A percentile compares a stretch with the other conserved stretches of the same genome.
phyloP scores from a whole-genome alignment of 2,329 filamentous ascomycete genomes.

The Fusarium compactum region DNA sequence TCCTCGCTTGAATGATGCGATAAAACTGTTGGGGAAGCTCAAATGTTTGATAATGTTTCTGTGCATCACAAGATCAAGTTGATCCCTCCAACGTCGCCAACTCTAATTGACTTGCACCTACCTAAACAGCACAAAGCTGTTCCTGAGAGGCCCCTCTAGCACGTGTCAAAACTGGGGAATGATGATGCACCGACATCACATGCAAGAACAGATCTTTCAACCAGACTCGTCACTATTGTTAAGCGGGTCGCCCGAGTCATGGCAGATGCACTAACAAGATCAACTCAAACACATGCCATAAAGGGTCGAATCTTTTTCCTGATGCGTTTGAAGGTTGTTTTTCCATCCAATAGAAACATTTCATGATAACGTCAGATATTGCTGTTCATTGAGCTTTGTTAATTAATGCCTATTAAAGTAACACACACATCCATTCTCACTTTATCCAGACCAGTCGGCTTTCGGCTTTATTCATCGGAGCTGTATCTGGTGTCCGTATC shows the following conservation, averaged over 20 bases:
- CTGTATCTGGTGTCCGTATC: conserved; percentile 23
- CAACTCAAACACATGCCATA: conserved; percentile 27
- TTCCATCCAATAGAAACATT: conserved; percentile 30
- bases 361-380: conserved; percentile 24
- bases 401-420: conserved; percentile 20
- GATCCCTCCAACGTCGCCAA: conserved; percentile 10
- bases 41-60: neutral
- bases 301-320: conserved; percentile 30
- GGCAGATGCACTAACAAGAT: conserved; percentile 32
- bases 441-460: conserved; percentile 36
- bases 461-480: conserved; percentile 26
- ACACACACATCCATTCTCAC: neutral
- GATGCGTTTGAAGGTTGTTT: conserved; percentile 33
- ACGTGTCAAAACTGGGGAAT: conserved; percentile 47
- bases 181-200: conserved; percentile 42
- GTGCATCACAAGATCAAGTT: conserved; percentile 34
- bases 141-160: conserved; percentile 39
- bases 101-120: conserved; percentile 11
- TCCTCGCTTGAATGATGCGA: conserved; percentile 9
- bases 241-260: conserved; percentile 38
- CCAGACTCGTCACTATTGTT: conserved; percentile 23
- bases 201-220: conserved; percentile 34
- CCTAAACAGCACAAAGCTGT: conserved; percentile 9
- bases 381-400: conserved; percentile 20
- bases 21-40: conserved; percentile 19